These are phyloP conservation scores for Collybia nuda DNA, from an alignment of 768 basidiomycete species.

Conservation along the genomic window DNA sequence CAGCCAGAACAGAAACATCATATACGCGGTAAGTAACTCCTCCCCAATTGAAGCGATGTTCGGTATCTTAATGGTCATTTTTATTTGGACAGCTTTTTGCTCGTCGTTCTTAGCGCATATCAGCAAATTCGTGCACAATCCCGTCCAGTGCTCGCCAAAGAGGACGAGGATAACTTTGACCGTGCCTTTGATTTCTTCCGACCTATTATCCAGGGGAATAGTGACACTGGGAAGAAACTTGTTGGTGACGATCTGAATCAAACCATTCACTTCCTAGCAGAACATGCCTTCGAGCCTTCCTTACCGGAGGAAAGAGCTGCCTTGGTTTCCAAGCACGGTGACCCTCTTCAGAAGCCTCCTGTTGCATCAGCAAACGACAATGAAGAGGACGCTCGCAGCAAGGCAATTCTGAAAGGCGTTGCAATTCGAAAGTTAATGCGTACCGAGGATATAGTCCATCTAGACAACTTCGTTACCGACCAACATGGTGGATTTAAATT, in stretches of 20 bases:
- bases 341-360: conserved; percentile 2
- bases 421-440: conserved; percentile 19
- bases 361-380: conserved; percentile 4
- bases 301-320: conserved; percentile 18
- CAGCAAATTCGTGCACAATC: conserved; percentile 44
- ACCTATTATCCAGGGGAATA: conserved; percentile 20
- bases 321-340: conserved; percentile 10
- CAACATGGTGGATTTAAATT: conserved; percentile 14
- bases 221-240: conserved; percentile 13
- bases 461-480: conserved; percentile 21
- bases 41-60: too few relatives aligned
- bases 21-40: conserved; percentile 24
- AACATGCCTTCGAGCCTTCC: conserved; percentile 21
- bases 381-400: conserved; percentile 7
- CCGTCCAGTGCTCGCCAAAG: conserved; percentile 35
- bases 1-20: conserved; percentile 19
- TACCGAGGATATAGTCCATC: conserved; percentile 19
- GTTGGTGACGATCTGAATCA: conserved; percentile 14
- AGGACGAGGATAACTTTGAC: conserved; percentile 49
- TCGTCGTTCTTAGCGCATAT: conserved; percentile 48
- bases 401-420: conserved; percentile 16
- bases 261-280: conserved; percentile 18
- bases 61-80: too few relatives aligned
- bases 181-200: conserved; percentile 43
- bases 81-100: conserved; percentile 31